Evolutionary conservation across 192 early-diverging fungal species (phyloP).

Genomic region (Backusella mclennaniae): DNA sequence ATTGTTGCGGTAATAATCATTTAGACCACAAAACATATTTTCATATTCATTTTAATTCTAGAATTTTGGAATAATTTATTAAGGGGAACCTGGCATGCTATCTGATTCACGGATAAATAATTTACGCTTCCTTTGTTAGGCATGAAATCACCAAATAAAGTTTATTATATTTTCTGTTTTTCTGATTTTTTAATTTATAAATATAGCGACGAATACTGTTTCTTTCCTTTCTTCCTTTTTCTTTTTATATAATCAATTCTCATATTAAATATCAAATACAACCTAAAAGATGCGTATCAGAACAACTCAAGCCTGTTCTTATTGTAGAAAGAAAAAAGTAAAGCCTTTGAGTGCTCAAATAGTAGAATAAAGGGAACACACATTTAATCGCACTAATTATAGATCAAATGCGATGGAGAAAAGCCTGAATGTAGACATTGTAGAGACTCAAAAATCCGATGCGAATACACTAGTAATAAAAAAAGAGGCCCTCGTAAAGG

Average conservation of each 20-base stretch:
- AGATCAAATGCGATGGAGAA: constrained; percentile 31
- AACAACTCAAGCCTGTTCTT: constrained; percentile 30
- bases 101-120: too few relatives aligned
- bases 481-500: constrained; percentile 30
- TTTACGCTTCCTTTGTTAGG: too few relatives aligned
- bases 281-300: constrained; percentile 13
- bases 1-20: too few relatives aligned
- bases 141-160: too few relatives aligned
- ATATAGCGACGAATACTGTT: too few relatives aligned
- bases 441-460: not conserved
- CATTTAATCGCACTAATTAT: not conserved
- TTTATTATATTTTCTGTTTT: too few relatives aligned
- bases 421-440: constrained; percentile 27
- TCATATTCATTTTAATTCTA: too few relatives aligned
- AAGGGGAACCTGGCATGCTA: too few relatives aligned
- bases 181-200: too few relatives aligned
- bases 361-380: not conserved
- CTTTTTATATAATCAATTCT: not conserved
- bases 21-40: too few relatives aligned
- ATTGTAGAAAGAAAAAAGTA: constrained; percentile 33
- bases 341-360: not conserved
- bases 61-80: too few relatives aligned
- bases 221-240: not conserved
- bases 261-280: not conserved
- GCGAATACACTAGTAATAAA: constrained; percentile 18